Percentiles rank a stretch among this genome's conserved stretches.
phyloP scores from a whole-genome alignment of 2,329 filamentous ascomycete species.

The Sporothrix brasiliensis region DNA sequence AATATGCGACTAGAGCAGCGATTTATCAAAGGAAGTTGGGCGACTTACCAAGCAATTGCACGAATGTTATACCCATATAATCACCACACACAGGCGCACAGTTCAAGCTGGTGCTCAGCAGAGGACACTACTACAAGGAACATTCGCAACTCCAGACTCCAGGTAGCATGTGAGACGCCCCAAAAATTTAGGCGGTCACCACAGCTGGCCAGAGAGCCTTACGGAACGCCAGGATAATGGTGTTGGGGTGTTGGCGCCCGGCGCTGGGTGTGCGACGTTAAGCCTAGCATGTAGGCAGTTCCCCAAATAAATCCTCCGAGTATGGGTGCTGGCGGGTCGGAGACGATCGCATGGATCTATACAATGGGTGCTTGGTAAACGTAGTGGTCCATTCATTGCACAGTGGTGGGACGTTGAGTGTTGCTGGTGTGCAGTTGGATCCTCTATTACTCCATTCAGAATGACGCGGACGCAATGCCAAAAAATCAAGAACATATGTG shows the following conservation, averaged over 20 bases:
- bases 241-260: not conserved
- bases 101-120: not conserved
- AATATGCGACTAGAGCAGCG: not conserved
- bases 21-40: not conserved
- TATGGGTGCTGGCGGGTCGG: not conserved
- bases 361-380: conserved; percentile 8
- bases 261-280: not conserved
- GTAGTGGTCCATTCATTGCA: not conserved
- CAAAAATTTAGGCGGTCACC: not conserved
- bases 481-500: not conserved
- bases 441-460: conserved; percentile 1
- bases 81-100: not conserved
- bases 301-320: not conserved
- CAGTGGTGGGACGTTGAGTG: not conserved
- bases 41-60: not conserved
- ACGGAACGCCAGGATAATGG: too few species aligned
- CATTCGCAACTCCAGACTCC: not conserved
- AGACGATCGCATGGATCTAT: conserved; percentile 8
- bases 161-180: not conserved
- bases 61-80: too few species aligned
- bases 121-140: not conserved
- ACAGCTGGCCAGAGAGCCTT: too few species aligned
- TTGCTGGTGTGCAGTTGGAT: not conserved
- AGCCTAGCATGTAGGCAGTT: not conserved
- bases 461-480: conserved; percentile 1